Percentiles rank a stretch among this genome's conserved stretches.
Evolutionary conservation across 768 basidiomycete genomes (phyloP).

Genomic region (Russula ochroleuca): DNA sequence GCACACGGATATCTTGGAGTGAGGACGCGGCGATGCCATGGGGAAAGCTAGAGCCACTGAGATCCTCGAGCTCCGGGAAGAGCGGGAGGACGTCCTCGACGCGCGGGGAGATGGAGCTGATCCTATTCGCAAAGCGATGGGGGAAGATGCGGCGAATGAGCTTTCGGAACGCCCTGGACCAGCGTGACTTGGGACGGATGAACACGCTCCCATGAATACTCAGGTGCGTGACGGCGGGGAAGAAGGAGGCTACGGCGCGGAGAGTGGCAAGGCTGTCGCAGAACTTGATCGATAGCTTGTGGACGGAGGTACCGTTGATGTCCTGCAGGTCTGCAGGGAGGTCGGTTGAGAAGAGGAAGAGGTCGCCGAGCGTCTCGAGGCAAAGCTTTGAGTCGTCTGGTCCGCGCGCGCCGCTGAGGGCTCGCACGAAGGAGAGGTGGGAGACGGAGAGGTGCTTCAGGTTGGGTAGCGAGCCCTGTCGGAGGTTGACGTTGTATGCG

Average conservation of each 20-base stretch:
- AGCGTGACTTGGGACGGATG: conserved; percentile 16
- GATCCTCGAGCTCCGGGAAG: conserved; percentile 24
- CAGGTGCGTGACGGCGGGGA: conserved; percentile 22
- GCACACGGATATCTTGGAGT: conserved; percentile 19
- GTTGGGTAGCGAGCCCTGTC: conserved; percentile 9
- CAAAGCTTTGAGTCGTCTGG: conserved; percentile 5
- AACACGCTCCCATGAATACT: conserved; percentile 22
- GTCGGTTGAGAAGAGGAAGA: conserved; percentile 25
- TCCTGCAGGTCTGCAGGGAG: conserved; percentile 19
- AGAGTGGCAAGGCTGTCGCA: conserved; percentile 24
- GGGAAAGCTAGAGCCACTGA: conserved; percentile 22
- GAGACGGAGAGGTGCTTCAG: conserved; percentile 25
- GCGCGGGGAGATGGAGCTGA: conserved; percentile 19
- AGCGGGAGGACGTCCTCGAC: conserved; percentile 24
- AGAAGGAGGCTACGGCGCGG: conserved; percentile 22
- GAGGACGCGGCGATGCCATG: conserved; percentile 20
- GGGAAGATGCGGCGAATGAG: conserved; percentile 16
- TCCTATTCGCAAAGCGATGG: conserved; percentile 14
- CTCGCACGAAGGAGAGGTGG: conserved; percentile 23
- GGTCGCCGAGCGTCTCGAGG: conserved; percentile 22
- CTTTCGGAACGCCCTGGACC: conserved; percentile 13
- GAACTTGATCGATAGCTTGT: conserved; percentile 22
- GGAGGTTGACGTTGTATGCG: conserved; percentile 15
- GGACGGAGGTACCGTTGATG: conserved; percentile 19
- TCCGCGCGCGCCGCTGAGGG: conserved; percentile 19